These are phyloP conservation scores for Camellia sinensis DNA, from an alignment of 148 eudicot genomes.

Conservation along the genomic window DNA sequence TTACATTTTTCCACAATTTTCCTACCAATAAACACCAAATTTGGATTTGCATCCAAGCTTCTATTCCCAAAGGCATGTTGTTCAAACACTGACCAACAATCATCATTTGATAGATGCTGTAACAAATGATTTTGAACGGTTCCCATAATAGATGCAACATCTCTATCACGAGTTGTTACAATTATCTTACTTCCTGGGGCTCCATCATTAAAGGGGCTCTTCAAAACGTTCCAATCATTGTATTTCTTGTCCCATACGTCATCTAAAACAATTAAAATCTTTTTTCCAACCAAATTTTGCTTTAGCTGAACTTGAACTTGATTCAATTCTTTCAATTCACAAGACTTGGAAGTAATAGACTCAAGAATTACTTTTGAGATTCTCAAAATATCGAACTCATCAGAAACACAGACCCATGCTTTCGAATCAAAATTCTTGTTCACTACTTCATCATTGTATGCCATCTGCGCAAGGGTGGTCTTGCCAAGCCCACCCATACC, in stretches of 20 bases:
- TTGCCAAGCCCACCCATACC: constrained; percentile 28
- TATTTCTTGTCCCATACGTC: not conserved
- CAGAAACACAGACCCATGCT: constrained; percentile 16
- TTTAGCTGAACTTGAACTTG: no score
- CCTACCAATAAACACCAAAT: not conserved
- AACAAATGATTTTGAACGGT: not conserved
- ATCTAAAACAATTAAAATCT: no score
- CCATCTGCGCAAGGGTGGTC: constrained; percentile 21
- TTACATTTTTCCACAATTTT: constrained; percentile 15
- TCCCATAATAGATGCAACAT: constrained; percentile 13
- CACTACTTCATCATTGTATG: constrained; percentile 15
- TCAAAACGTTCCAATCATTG: not conserved
- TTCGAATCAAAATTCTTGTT: constrained; percentile 1
- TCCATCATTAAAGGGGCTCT: no score
- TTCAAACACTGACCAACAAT: not conserved
- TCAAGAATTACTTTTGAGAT: not conserved
- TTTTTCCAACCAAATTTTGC: no score
- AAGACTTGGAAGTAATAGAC: not conserved
- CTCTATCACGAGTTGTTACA: constrained; percentile 14
- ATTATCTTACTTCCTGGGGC: not conserved
- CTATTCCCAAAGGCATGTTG: not conserved
- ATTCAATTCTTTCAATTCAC: not conserved
- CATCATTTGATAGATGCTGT: not conserved
- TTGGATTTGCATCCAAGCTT: not conserved
- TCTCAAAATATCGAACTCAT: not conserved